Base-by-base conservation (phyloP, 495 filamentous ascomycete genomes). In the Neurospora intermedia region DNA sequence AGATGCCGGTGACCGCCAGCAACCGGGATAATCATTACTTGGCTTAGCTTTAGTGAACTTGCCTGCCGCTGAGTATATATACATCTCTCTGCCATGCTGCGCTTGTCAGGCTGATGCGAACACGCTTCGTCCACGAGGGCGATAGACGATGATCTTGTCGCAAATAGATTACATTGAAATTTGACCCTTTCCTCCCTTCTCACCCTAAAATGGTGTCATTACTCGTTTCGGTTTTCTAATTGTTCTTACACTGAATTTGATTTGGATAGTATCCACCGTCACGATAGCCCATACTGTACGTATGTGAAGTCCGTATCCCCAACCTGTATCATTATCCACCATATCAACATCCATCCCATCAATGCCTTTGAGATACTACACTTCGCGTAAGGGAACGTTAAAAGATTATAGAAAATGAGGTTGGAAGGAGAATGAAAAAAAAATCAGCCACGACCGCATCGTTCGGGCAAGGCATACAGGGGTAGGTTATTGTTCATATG, bases 321-420 rank as follows among this genome's bases (percentile, higher is more conserved):
- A 70, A 10, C 38, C 35, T 27, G 69, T 27, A 70, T 46, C 15
- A 70, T 43, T 18, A 70, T 39, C 18, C 41, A 59, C 43, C 43
- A 69, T 45, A 10, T 85, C 85, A 1, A 89, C 87, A 62, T 62
- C 78, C 87, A 88, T 77, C 86, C 79, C 87, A 88, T 77, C 86
- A 88, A 76, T 85, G 86, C 20, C 83, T 83, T 73, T 88, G 87
- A 43, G 75, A 80, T 70, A 76, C 35, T 62, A 35, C 54, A 62
- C 27, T 62, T 62, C 27, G 54, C 27, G 54, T 62, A 62, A 35
- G 27, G 15, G 54, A 62, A 27, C 27, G 27, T 62, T 35, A 18
- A 31, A 35, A 35, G 54, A 35, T 35, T 18, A 35, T 18, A 35
- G 27, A 18, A 62, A 35, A 31, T 35, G 31, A 16, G 18, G 35